Conservation (phyloP, 2,329 filamentous ascomycete species). For the Thielaviopsis cerberus region DNA sequence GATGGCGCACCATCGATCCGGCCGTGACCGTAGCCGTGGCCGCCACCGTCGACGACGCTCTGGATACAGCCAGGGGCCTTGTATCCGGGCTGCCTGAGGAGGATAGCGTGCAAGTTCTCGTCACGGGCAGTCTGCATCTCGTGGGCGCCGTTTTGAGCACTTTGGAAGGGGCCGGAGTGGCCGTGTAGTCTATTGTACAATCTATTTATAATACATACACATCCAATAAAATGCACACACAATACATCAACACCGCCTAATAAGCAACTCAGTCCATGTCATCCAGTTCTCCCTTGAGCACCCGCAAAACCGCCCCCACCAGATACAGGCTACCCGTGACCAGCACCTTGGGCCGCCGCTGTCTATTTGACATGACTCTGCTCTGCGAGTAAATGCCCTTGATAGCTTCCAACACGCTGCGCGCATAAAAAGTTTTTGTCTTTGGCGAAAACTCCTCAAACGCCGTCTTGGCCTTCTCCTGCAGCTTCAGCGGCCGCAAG, state of each 20-base stretch:
- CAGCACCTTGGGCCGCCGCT: constrained; percentile 38
- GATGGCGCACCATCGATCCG: constrained; percentile 31
- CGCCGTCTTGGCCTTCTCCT: constrained; percentile 42
- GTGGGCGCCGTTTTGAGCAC: constrained; percentile 36
- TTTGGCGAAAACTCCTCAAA: constrained; percentile 39
- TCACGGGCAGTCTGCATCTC: constrained; percentile 46
- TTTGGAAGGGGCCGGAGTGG: constrained; percentile 27
- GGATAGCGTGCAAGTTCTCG: constrained; percentile 27
- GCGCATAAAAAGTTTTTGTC: constrained; percentile 29
- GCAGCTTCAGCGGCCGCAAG: constrained; percentile 37
- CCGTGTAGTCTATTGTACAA: constrained; percentile 16
- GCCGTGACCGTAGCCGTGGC: constrained; percentile 26
- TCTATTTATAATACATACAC: no score
- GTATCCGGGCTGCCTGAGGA: constrained; percentile 17
- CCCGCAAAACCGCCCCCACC: constrained; percentile 50
- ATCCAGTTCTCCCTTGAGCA: constrained; percentile 8
- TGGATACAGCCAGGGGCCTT: constrained; percentile 27
- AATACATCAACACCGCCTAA: not conserved
- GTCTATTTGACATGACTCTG: constrained; percentile 14
- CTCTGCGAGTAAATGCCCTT: constrained; percentile 29
- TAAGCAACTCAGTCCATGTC: constrained; percentile 5
- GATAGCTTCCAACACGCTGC: constrained; percentile 57
- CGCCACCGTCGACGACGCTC: constrained; percentile 36
- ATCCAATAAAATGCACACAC: not conserved
- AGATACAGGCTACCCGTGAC: constrained; percentile 75